A percentile compares a stretch with the other conserved stretches of the same genome.
phyloP scores from a whole-genome alignment of 1,139 yeast genomes.

The Sugiyamaella xylanicola region DNA sequence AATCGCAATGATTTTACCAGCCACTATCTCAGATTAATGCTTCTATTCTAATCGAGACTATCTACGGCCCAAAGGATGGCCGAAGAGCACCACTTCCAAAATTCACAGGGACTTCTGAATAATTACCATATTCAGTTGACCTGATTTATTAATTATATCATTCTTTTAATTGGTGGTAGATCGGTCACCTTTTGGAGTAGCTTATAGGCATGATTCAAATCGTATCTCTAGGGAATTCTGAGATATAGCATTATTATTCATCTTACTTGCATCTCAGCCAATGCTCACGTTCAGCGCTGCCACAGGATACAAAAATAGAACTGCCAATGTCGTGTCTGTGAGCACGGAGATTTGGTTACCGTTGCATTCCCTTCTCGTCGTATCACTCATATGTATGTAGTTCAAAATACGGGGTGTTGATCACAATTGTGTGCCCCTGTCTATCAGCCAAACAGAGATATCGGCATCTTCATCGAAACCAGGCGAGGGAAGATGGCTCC shows the following conservation, averaged over 20 bases:
- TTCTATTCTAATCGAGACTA: neutral
- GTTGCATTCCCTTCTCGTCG: neutral
- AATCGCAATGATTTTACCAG: neutral
- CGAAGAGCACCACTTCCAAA: neutral
- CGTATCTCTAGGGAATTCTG: neutral
- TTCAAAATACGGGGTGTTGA: neutral
- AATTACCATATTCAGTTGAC: neutral
- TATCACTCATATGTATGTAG: neutral
- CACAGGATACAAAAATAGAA: neutral
- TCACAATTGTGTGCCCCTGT: neutral
- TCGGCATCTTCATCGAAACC: neutral
- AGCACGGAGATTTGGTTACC: neutral
- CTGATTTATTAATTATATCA: neutral
- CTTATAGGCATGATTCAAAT: conserved; percentile 1
- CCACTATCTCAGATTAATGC: neutral
- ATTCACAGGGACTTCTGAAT: no score
- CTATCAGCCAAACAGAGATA: neutral
- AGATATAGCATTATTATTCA: neutral
- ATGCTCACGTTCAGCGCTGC: neutral
- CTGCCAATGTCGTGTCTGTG: neutral
- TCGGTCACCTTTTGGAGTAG: neutral
- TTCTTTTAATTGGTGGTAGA: neutral
- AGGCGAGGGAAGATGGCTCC: neutral
- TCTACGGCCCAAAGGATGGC: neutral
- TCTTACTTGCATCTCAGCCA: neutral